Percentiles rank a stretch among this genome's conserved stretches.
Evolutionary conservation across 495 filamentous ascomycete species (phyloP).

Genomic region (Penicillium egyptiacum): DNA sequence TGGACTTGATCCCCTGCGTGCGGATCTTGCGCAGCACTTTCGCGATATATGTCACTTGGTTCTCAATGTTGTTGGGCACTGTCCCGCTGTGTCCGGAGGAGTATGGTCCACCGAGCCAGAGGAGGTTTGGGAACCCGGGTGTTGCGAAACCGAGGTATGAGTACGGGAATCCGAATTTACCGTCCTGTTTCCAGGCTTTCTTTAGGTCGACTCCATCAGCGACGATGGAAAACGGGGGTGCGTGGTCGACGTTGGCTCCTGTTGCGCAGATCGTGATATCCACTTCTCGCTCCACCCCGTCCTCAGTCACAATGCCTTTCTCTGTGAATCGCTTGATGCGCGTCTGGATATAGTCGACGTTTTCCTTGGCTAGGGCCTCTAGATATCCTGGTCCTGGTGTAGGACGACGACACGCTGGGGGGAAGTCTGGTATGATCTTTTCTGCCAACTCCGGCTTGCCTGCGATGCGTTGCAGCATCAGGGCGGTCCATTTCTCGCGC

Average conservation of each 20-base stretch:
- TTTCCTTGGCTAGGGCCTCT: slow-evolving; percentile 62
- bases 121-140: slow-evolving; percentile 65
- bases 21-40: slow-evolving; percentile 64
- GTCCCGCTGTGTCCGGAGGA: slow-evolving; percentile 51
- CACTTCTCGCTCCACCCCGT: slow-evolving; percentile 50
- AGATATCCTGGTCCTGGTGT: slow-evolving; percentile 74
- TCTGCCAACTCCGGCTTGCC: slow-evolving; percentile 56
- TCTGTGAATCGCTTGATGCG: slow-evolving; percentile 58
- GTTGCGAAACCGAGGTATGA: slow-evolving; percentile 63
- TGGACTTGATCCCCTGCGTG: slow-evolving; percentile 61
- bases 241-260: slow-evolving; percentile 60
- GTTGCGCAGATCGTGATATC: slow-evolving; percentile 70
- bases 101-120: slow-evolving; percentile 54
- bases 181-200: slow-evolving; percentile 50
- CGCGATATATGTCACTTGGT: slow-evolving; percentile 58
- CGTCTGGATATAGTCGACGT: slow-evolving; percentile 59
- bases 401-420: slow-evolving; percentile 65
- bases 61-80: slow-evolving; percentile 55
- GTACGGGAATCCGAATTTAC: slow-evolving; percentile 59
- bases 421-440: slow-evolving; percentile 62
- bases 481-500: slow-evolving; percentile 50
- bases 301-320: slow-evolving; percentile 55
- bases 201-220: slow-evolving; percentile 51
- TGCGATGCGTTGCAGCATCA: slow-evolving; percentile 52
- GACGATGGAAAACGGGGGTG: slow-evolving; percentile 59